A percentile compares a stretch with the other conserved stretches of the same genome.
phyloP scores from a whole-genome alignment of 1,139 yeast genomes.

The Geotrichum carabidarum region DNA sequence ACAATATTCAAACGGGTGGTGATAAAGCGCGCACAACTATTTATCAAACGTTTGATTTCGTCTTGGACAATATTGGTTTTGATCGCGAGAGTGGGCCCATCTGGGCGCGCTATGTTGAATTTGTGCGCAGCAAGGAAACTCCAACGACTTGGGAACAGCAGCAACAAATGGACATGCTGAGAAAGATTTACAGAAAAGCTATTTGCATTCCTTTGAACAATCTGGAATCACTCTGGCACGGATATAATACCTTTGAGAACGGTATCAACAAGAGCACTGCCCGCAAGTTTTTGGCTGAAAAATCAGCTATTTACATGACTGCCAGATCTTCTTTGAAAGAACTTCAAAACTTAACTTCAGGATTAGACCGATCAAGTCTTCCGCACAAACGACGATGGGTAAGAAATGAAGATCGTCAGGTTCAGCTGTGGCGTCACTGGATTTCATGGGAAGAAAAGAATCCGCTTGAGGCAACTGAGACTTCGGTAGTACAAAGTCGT shows the following conservation, averaged over 20 bases:
- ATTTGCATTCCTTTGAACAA: slow-evolving; percentile 67
- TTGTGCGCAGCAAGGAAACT: slow-evolving; percentile 74
- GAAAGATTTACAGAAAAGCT: slow-evolving; percentile 69
- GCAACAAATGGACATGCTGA: slow-evolving; percentile 69
- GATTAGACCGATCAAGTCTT: slow-evolving; percentile 41
- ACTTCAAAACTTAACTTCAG: slow-evolving; percentile 54
- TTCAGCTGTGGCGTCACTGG: slow-evolving; percentile 67
- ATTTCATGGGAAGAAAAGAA: slow-evolving; percentile 72
- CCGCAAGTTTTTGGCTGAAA: slow-evolving; percentile 77
- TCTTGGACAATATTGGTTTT: slow-evolving; percentile 68
- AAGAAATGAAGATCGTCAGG: slow-evolving; percentile 39
- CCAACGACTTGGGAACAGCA: slow-evolving; percentile 81
- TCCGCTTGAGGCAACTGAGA: slow-evolving; percentile 50
- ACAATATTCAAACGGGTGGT: slow-evolving; percentile 69
- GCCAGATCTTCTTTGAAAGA: slow-evolving; percentile 78
- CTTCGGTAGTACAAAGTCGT: slow-evolving; percentile 49
- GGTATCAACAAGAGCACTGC: slow-evolving; percentile 71
- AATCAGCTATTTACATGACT: slow-evolving; percentile 82
- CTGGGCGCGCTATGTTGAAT: slow-evolving; percentile 82
- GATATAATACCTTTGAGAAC: slow-evolving; percentile 78
- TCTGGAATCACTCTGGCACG: slow-evolving; percentile 75
- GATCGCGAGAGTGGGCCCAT: slow-evolving; percentile 68
- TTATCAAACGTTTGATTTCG: slow-evolving; percentile 79
- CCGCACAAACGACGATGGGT: slow-evolving; percentile 37
- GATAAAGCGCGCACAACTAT: slow-evolving; percentile 75